Percentiles rank a stretch among this genome's conserved stretches.
Evolutionary conservation across 345 rosid species (phyloP).

Genomic region (Eucalyptus paniculata): DNA sequence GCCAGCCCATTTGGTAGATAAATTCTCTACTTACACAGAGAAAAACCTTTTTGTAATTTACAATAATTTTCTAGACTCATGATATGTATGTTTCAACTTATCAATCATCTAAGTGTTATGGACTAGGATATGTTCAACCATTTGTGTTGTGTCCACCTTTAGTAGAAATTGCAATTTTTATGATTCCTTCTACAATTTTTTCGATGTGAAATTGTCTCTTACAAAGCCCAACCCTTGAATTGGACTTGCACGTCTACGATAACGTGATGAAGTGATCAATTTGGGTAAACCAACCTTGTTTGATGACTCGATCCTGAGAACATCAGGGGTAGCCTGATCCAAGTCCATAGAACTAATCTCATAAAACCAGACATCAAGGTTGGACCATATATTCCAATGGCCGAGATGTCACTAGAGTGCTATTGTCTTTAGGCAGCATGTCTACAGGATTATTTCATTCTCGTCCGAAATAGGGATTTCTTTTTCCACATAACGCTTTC

Average conservation of each 20-base stretch:
- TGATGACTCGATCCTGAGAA: not conserved
- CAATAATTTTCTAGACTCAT: no score
- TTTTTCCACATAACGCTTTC: no score
- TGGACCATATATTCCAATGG: not conserved
- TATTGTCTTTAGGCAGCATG: no score
- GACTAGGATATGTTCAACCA: not conserved
- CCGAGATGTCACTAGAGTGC: no score
- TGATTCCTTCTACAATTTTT: not conserved
- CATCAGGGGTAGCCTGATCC: not conserved
- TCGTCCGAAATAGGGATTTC: no score
- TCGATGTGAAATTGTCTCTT: not conserved
- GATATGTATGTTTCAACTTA: no score
- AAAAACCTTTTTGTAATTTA: no score
- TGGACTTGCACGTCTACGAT: not conserved
- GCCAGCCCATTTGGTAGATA: no score
- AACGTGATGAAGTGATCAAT: not conserved
- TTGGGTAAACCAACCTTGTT: not conserved
- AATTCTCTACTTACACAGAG: no score
- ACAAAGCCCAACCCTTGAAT: not conserved
- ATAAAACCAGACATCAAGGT: not conserved
- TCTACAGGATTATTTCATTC: no score
- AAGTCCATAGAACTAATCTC: not conserved
- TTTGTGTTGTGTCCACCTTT: not conserved
- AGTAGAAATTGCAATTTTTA: not conserved
- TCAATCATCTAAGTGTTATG: no score